phyloP scores from a whole-genome alignment of 768 basidiomycete species.

The Filobasidium wieringae region DNA sequence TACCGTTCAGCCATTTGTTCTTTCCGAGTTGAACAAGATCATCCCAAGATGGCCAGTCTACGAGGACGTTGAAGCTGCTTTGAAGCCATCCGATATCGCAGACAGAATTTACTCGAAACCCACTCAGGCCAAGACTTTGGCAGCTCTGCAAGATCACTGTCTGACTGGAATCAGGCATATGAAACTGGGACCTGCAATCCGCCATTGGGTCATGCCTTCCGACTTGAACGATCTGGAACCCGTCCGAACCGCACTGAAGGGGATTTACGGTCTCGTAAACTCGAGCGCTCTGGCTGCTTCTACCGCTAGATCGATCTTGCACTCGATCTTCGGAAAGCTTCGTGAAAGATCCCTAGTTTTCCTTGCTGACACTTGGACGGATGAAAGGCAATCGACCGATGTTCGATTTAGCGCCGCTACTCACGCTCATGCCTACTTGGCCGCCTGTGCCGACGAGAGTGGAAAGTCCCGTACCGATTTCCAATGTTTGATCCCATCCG shows the following conservation, averaged over 20 bases:
- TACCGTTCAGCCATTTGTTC: neutral
- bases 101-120: conserved; percentile 12
- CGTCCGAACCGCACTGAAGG: conserved; percentile 49
- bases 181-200: neutral
- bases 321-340: conserved; percentile 55
- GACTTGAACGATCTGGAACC: conserved; percentile 37
- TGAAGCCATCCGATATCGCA: neutral
- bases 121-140: conserved; percentile 8
- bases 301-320: conserved; percentile 50
- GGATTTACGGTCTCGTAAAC: conserved; percentile 57
- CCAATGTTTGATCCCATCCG: conserved; percentile 39
- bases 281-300: conserved; percentile 42
- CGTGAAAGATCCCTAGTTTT: conserved; percentile 65
- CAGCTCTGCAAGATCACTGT: conserved; percentile 4
- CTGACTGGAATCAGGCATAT: neutral
- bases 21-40: neutral
- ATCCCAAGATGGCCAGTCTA: neutral
- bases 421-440: conserved; percentile 69
- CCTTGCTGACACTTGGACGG: conserved; percentile 59
- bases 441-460: conserved; percentile 48
- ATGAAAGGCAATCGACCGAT: conserved; percentile 15
- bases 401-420: conserved; percentile 51
- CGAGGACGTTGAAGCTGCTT: neutral
- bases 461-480: conserved; percentile 41
- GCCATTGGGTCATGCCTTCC: neutral